Base-by-base conservation (phyloP, 78 protist species). In the Mantamonas sphyraenae region DNA sequence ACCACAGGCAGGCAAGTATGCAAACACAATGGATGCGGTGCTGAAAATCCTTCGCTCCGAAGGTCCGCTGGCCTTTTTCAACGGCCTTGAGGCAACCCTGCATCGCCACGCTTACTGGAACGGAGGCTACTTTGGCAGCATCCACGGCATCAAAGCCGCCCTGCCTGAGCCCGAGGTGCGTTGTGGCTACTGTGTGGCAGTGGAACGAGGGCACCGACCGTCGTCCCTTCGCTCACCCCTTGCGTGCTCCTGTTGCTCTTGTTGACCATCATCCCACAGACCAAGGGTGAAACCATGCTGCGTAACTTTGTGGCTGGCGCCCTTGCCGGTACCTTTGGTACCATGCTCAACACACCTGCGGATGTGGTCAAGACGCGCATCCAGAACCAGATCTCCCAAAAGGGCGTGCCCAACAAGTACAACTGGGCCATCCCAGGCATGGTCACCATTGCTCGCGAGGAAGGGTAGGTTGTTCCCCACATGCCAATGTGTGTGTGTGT, bases 321-420 rank as follows among this genome's bases (percentile, higher is more conserved):
- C 53, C 39, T 81, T 3, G 93, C 89, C n/a, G 93, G 93, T 26
- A 82, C 86, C 20, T 71, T 76, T 28, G 89, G 79, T 45, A 80
- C 88, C 17, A 43, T 69, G 0, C 63, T 80, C 60, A 88, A 88
- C 55, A 82, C 90, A 2, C 93, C 93, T 30, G 80, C 81, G n/a
- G 93, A 88, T 60, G 93, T 88, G 5, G 87, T 85, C 28, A 85
- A 84, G 64, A 61, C 84, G 34, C 75, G 89, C 57, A 72, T 72
- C 31, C 93, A 85, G 71, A 74, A 37, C 64, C 20, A 9, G 19
- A 28, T 14, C n/a, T 26, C 28, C 33, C 22, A 5, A 5, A n/a
- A n/a, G n/a, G n/a, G n/a, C n/a, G n/a, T n/a, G n/a, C n/a, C n/a
- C n/a, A n/a, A n/a, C 4, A 61, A 72, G 67, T 57, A 59, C 40